Percentiles rank a stretch among this genome's conserved stretches.
Conservation (phyloP, 148 eudicot species). For the Fagopyrum esculentum region DNA sequence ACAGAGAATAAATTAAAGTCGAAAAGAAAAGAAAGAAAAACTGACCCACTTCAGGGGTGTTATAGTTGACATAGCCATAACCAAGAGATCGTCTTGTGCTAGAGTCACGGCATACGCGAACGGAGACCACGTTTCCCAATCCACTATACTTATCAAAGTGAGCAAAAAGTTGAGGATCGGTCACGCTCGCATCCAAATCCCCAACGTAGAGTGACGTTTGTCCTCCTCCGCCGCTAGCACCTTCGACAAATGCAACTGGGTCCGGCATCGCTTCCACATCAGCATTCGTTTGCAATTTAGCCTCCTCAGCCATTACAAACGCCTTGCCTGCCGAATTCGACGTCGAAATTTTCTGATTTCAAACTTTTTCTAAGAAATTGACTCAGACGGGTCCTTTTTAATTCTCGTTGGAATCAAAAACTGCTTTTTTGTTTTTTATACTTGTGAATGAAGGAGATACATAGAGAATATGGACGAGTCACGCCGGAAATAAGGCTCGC, state of each 20-base stretch:
- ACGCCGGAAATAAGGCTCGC: conserved; percentile 6
- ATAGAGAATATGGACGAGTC: not conserved
- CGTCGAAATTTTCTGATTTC: no score
- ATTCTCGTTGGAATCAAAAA: not conserved
- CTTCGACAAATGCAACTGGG: not conserved
- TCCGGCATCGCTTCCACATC: not conserved
- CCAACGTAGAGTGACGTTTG: conserved; percentile 67
- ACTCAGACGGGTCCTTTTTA: no score
- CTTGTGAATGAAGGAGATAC: not conserved
- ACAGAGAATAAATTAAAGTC: not conserved
- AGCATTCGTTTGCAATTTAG: not conserved
- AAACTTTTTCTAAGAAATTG: no score
- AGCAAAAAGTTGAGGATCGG: conserved; percentile 55
- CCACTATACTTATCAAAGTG: conserved; percentile 30
- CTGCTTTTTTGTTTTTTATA: not conserved
- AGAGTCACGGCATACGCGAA: conserved; percentile 64
- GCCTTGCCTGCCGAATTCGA: not conserved
- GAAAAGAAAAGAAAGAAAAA: not conserved
- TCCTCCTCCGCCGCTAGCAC: conserved; percentile 11
- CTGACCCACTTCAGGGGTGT: conserved; percentile 53
- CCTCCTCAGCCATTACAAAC: conserved; percentile 7
- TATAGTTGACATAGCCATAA: conserved; percentile 70
- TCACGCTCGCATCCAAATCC: conserved; percentile 56
- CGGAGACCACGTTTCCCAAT: conserved; percentile 55
- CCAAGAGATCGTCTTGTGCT: conserved; percentile 52